Conservation (phyloP, 805 yeast genomes). For the Lipomyces anomalus region DNA sequence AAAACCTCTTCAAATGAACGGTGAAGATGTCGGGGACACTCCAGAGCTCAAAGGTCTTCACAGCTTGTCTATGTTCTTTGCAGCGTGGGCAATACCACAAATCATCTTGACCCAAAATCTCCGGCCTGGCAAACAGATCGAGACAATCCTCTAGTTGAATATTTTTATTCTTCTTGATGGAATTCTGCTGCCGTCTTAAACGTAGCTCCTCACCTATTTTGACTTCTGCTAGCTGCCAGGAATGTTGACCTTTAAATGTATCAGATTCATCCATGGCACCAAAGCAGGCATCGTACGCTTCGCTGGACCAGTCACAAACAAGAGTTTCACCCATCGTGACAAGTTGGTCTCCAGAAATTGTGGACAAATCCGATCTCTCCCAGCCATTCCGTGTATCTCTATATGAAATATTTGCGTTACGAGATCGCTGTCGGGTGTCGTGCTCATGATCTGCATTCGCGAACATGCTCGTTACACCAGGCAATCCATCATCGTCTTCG, state of each 20-base stretch:
- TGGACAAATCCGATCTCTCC: no score
- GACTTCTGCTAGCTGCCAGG: conserved; percentile 50
- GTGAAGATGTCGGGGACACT: conserved; percentile 86
- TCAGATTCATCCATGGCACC: conserved; percentile 38
- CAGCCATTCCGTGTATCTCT: no score
- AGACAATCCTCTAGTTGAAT: conserved; percentile 71
- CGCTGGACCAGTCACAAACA: conserved; percentile 64
- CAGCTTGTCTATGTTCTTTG: conserved; percentile 82
- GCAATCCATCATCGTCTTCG: not conserved
- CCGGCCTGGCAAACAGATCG: conserved; percentile 68
- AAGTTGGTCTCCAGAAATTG: no score
- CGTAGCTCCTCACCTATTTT: conserved; percentile 54
- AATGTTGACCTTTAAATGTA: conserved; percentile 44
- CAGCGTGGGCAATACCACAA: conserved; percentile 92
- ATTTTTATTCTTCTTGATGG: conserved; percentile 31
- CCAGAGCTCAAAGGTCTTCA: conserved; percentile 89
- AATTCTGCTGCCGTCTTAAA: conserved; percentile 30
- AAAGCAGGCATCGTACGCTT: conserved; percentile 48
- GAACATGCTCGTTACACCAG: conserved; percentile 1
- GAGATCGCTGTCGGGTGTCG: no score
- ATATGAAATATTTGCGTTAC: no score
- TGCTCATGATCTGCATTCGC: not conserved
- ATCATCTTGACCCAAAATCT: conserved; percentile 80
- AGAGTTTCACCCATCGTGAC: conserved; percentile 38
- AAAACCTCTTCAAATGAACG: conserved; percentile 85